These are phyloP conservation scores for Truncatella angustata DNA, from an alignment of 2,329 filamentous ascomycete species.

Conservation along the genomic window DNA sequence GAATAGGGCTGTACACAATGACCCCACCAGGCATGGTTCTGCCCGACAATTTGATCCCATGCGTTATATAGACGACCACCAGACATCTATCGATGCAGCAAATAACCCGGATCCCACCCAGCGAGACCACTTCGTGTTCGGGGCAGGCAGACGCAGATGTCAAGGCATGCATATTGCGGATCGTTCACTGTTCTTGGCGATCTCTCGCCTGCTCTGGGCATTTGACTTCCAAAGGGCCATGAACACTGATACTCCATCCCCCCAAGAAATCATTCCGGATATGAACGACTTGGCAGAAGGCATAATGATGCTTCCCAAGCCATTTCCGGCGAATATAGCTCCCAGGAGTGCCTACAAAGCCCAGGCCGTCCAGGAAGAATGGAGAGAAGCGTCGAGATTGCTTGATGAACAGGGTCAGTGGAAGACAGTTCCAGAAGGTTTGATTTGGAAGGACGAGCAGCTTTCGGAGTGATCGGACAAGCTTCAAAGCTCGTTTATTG, in stretches of 20 bases:
- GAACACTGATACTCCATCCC: too few species aligned
- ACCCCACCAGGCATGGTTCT: constrained; percentile 19
- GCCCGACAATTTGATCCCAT: constrained; percentile 17
- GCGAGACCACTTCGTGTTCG: constrained; percentile 41
- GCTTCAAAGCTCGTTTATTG: too few species aligned
- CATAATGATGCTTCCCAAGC: constrained; percentile 12
- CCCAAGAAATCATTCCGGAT: constrained; percentile 28
- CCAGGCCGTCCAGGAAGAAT: constrained; percentile 11
- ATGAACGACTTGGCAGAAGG: constrained; percentile 11
- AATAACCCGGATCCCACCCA: constrained; percentile 13
- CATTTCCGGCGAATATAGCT: constrained; percentile 13
- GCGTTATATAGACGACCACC: constrained; percentile 22
- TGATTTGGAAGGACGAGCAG: constrained; percentile 14
- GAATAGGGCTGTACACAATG: constrained; percentile 29
- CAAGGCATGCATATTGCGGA: constrained; percentile 47
- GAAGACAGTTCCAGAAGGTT: constrained; percentile 22
- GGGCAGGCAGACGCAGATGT: constrained; percentile 47
- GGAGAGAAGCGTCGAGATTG: constrained; percentile 16
- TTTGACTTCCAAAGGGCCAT: too few species aligned
- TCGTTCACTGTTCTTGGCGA: constrained; percentile 36
- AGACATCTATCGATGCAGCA: constrained; percentile 10
- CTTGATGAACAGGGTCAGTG: constrained; percentile 24
- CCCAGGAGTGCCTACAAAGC: constrained; percentile 10
- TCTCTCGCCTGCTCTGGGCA: constrained; percentile 35
- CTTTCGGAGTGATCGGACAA: too few species aligned